phyloP scores from a whole-genome alignment of 2,329 filamentous ascomycete genomes.

The Magnaporthiopsis poae region DNA sequence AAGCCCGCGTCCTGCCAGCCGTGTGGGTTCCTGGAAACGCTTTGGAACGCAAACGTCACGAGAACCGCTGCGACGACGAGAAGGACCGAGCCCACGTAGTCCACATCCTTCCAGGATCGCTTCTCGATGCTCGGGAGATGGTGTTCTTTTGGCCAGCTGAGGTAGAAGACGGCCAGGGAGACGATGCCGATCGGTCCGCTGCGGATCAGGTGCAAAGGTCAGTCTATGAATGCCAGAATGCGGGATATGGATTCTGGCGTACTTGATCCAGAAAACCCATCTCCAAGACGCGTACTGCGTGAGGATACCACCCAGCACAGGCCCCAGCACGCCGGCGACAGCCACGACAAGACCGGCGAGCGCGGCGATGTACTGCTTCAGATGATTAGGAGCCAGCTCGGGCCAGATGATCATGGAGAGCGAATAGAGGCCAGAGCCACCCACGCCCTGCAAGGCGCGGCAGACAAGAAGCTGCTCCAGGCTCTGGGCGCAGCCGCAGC shows the following conservation, averaged over 20 bases:
- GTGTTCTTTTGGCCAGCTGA: slow-evolving; percentile 39
- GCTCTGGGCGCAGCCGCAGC: slow-evolving; percentile 37
- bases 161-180: slow-evolving; percentile 36
- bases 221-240: slow-evolving; percentile 5
- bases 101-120: slow-evolving; percentile 39
- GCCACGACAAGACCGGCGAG: slow-evolving; percentile 40
- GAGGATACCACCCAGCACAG: slow-evolving; percentile 40
- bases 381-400: slow-evolving; percentile 34
- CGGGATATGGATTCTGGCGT: slow-evolving; percentile 12
- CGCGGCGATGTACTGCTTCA: slow-evolving; percentile 34
- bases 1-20: slow-evolving; percentile 34
- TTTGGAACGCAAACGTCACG: slow-evolving; percentile 49
- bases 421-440: slow-evolving; percentile 45
- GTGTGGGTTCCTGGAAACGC: slow-evolving; percentile 28
- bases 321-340: slow-evolving; percentile 39
- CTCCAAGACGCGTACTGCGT: slow-evolving; percentile 41
- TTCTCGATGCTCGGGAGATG: slow-evolving; percentile 28
- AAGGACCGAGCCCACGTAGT: slow-evolving; percentile 43
- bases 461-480: slow-evolving; percentile 39
- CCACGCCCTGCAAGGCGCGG: slow-evolving; percentile 40
- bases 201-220: slow-evolving; percentile 13
- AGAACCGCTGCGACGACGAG: slow-evolving; percentile 44
- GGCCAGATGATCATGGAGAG: slow-evolving; percentile 46
- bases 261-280: slow-evolving; percentile 54
- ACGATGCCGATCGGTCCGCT: slow-evolving; percentile 41